Base-by-base conservation (phyloP, 768 basidiomycete species). In the Dentipellis fragilis region DNA sequence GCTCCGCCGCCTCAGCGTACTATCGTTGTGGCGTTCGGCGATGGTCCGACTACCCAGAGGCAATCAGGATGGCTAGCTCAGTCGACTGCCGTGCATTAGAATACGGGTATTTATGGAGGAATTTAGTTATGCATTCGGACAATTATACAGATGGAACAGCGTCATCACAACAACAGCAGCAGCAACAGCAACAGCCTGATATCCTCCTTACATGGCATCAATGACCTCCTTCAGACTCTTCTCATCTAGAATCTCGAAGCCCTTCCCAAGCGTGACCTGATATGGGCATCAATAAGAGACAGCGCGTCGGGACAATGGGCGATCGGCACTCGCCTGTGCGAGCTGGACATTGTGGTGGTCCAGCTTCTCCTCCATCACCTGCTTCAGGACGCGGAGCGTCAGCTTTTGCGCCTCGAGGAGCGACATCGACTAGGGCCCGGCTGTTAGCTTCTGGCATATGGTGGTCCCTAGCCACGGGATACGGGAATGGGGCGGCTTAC, bases 331-430 rank as follows among this genome's bases (percentile, higher is more conserved):
- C 35, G 88, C 94, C 79, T 94, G 93, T 52, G 95, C 93, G 12
- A 99, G 77, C 70, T 98, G 94, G 22, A 98, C 94, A 63, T 99
- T 98, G 74, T 97, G 94, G 63, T 96, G 91, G 71, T 98, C 95
- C 45, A 99, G 80, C 69, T 96, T 97, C 74, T 98, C 96, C 70
- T 98, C 96, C 96, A 98, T 99, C 46, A 98, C 96, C 73, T 98
- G 93, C 74, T 99, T 98, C 59, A 98, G 75, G 48, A 98, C 91
- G 59, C 83, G 85, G 52, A 98, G 73, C 3, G 90, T 87, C 59
- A 98, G 73, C 39, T 80, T 75, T 62, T 97, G 91, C 0, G 93
- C 96, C 70, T 96, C 93, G 61, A 77, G 71, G 21, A 98, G 74
- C 8, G 87, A 85, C 84, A 98, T 95, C 81, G 85, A 84, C 95